These are phyloP conservation scores for Trichosporon sp. DNA, from an alignment of 1,284 basidiomycete species.

Conservation along the genomic window DNA sequence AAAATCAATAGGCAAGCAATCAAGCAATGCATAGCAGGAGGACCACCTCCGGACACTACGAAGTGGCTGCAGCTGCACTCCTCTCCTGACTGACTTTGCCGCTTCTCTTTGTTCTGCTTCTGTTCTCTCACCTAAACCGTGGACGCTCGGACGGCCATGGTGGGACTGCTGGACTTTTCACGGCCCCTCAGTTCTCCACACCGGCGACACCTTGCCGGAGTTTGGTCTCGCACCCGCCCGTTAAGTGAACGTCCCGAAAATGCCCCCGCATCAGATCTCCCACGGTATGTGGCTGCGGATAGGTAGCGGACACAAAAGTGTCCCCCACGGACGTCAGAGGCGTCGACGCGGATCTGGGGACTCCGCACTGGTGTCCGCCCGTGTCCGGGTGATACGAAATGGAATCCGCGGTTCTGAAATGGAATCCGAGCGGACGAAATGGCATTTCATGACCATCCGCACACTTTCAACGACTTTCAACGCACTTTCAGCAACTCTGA, in stretches of 20 bases:
- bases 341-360: no score
- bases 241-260: not conserved
- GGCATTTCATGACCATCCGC: no score
- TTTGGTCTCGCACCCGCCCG: not conserved
- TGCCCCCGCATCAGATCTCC: not conserved
- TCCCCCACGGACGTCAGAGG: no score
- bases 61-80: not conserved
- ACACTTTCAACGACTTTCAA: no score
- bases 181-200: not conserved
- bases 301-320: no score
- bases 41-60: conserved; percentile 15
- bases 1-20: conserved; percentile 16
- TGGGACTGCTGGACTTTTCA: not conserved
- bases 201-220: not conserved
- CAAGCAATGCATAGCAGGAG: conserved; percentile 18
- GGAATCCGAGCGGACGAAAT: no score
- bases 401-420: no score
- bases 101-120: not conserved
- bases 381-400: no score
- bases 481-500: no score
- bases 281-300: not conserved
- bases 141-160: not conserved
- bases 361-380: no score
- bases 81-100: not conserved
- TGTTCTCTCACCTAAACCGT: not conserved